Evolutionary conservation across 2,329 filamentous ascomycete species (phyloP).

Genomic region (Trichoderma sp.): DNA sequence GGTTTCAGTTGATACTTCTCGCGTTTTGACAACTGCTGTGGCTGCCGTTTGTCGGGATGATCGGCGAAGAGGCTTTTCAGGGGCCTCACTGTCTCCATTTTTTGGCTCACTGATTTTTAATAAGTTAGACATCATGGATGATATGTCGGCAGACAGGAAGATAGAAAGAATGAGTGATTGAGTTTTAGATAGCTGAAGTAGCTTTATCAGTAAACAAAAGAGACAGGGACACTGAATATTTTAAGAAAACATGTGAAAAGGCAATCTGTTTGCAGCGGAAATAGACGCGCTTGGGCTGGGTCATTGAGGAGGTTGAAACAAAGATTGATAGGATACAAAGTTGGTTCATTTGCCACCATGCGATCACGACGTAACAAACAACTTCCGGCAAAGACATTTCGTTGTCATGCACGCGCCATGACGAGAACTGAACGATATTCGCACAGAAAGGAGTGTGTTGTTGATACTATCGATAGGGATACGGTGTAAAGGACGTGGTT

Average conservation of each 20-base stretch:
- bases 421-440: not conserved
- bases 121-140: not conserved
- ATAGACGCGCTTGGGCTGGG: not conserved
- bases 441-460: not conserved
- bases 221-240: not conserved
- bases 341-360: not conserved
- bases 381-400: not conserved
- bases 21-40: not conserved
- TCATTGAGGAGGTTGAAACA: not conserved
- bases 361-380: not conserved
- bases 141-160: not conserved
- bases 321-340: not conserved
- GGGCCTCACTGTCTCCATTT: not conserved
- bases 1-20: constrained; percentile 7
- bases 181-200: not conserved
- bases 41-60: constrained; percentile 9
- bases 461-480: not conserved
- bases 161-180: not conserved
- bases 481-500: not conserved
- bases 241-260: not conserved
- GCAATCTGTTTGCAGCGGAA: not conserved
- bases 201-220: not conserved
- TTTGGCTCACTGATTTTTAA: not conserved
- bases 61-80: constrained; percentile 16
- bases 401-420: not conserved